Base-by-base conservation (phyloP, 2,329 filamentous ascomycete species). In the Diplodia corticola region DNA sequence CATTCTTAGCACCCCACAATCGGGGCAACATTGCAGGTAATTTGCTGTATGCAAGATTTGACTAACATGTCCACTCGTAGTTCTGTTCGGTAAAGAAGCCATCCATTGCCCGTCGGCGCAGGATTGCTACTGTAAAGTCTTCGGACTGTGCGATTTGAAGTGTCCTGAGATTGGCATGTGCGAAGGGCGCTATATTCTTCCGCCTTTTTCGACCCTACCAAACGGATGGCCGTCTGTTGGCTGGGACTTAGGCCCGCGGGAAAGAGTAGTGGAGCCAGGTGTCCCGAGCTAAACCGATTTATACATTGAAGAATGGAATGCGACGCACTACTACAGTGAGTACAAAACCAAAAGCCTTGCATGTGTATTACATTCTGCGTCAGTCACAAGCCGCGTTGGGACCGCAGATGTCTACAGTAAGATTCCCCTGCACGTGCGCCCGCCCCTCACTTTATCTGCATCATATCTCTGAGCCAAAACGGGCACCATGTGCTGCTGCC, bases 71-170 rank as follows among this genome's bases (percentile, higher is more conserved):
- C 15, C 7, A 37, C 5, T 20, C n/a, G 49, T 55, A 78, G 77
- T 78, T 64, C 73, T 78, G 1, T 78, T 78, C 67, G 76, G 76
- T 2, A 78, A 78, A 30, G 70, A 72, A 5, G 68, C 76, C 0
- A 81, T 89, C 1, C 82, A 88, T 70, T 91, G 88, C 69, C 89
- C 89, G 0, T 78, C 80, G 20, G 86, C 86, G 1, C 76, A 80
- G 53, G 83, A 85, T 9, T 91, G 88, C 73, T 90, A 90, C 74
- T 91, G 89, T 76, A 85, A 88, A 48, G 82, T 86, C 17, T 91
- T 88, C 70, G 88, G 88, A 0, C 70, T 88, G 28, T 91, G 89
- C 74, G 70, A 82, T 64, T 69, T 85, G 17, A 70, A 77, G 0
- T 81, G 79, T 54, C 69, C 71, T 13, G 74, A 78, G 1, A 72